Evolutionary conservation across 2,329 filamentous ascomycete species (phyloP), one percentile per base, ranked within the genome.

Genomic region (Ophiostoma tasmaniense): DNA sequence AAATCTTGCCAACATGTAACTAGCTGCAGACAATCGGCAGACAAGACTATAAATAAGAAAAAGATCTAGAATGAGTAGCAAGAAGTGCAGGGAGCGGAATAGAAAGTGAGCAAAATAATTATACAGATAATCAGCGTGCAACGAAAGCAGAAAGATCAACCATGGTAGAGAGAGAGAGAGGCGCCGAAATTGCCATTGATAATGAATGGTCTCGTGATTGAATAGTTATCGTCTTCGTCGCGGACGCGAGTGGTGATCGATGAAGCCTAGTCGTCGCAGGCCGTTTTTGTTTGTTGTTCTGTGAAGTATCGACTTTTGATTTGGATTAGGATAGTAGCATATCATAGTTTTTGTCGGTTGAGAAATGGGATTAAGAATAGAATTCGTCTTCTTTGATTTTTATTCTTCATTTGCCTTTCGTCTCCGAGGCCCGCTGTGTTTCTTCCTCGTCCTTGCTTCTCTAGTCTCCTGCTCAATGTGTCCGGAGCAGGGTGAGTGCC

Each of bases 401-500:
- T 65, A 42, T 64, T 66, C 67, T 66, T 69, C 52, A 66, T 66
- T 22, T 22, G 35, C n/a, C 8, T 66, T 42, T 66, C 64, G 17
- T 65, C 37, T 45, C 64, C 25, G 10, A 25, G 64, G 25, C 35
- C 64, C 35, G 64, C 37, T 37, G 28, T 45, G 64, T 39, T 65
- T 65, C 67, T 68, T 68, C 28, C 39, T 61, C 33, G 59, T 30
- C 42, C 14, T 50, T 20, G 62, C 52, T 33, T 68, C 39, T 35
- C 33, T 42, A 37, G 66, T 69, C 64, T 69, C 50, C 52, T n/a
- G n/a, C 22, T 39, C 13, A 13, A 1, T n/a, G 33, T 25, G 10
- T 39, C 33, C 20, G 25, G 3, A 11, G 11, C 55, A 61, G 25
- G 25, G 11, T 30, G 25, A 61, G 22, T 61, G 11, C 55, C 14